These are phyloP conservation scores for Beauveria scarabaeidicola DNA, from an alignment of 2,329 filamentous ascomycete genomes.

Conservation along the genomic window DNA sequence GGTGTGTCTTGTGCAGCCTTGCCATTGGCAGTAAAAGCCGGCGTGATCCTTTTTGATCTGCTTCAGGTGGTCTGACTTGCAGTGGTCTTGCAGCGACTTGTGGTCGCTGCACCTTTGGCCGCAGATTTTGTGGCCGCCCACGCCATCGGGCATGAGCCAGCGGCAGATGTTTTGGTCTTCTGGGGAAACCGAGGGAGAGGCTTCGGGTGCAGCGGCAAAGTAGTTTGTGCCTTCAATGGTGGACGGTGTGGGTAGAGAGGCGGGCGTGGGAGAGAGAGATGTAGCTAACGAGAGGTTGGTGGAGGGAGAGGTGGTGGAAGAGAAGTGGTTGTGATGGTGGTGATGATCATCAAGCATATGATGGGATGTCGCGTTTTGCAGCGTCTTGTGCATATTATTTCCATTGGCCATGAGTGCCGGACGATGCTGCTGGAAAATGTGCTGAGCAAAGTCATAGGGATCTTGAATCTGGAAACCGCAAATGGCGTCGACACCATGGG, in stretches of 20 bases:
- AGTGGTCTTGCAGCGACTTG: conserved; percentile 46
- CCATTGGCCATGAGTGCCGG: conserved; percentile 14
- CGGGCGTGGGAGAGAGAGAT: conserved; percentile 19
- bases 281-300: conserved; percentile 18
- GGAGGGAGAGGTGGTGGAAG: conserved; percentile 17
- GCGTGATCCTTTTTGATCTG: conserved; percentile 32
- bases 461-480: conserved; percentile 23
- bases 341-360: conserved; percentile 5
- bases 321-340: conserved; percentile 13
- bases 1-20: conserved; percentile 43
- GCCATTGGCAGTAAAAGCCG: conserved; percentile 49
- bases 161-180: conserved; percentile 24
- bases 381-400: conserved; percentile 7
- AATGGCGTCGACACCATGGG: conserved; percentile 14
- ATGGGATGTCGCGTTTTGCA: conserved; percentile 2
- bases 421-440: conserved; percentile 23
- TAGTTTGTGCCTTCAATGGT: conserved; percentile 16
- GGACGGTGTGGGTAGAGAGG: conserved; percentile 22
- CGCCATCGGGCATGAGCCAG: conserved; percentile 21
- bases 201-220: conserved; percentile 9
- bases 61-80: conserved; percentile 42
- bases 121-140: conserved; percentile 19
- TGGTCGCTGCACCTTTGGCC: conserved; percentile 31
- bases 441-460: conserved; percentile 20
- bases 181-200: conserved; percentile 13